A percentile compares a stretch with the other conserved stretches of the same genome.
Conservation (phyloP, 2,329 filamentous ascomycete genomes). For the Stromatinia cepivora region DNA sequence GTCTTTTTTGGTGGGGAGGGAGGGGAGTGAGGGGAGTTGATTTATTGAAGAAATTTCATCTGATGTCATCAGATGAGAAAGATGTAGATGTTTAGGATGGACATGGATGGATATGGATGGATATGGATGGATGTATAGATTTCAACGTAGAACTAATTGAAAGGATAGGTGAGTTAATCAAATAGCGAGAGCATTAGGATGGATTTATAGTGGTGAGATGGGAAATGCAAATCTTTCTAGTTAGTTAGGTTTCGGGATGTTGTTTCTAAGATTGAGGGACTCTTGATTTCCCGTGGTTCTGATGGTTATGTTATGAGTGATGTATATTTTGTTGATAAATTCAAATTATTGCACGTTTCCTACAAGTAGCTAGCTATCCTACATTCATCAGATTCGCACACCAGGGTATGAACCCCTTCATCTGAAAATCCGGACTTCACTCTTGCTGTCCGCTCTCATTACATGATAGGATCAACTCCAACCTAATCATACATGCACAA, state of each 20-base stretch:
- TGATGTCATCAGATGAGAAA: background rate
- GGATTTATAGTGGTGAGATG: too few relatives aligned
- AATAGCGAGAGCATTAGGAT: background rate
- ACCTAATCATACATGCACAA: background rate
- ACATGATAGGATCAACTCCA: background rate
- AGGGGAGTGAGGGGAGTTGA: background rate
- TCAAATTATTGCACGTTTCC: background rate
- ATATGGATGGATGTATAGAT: background rate
- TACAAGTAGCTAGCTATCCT: slow-evolving; percentile 4
- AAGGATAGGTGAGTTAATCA: background rate
- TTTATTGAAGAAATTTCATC: background rate
- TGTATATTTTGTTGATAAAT: background rate
- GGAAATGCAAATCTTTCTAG: background rate
- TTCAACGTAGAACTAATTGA: too few relatives aligned
- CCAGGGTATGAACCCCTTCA: too few relatives aligned
- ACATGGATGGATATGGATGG: background rate
- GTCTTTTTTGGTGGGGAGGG: too few relatives aligned
- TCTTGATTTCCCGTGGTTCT: background rate
- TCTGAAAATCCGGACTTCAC: background rate
- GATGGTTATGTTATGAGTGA: background rate
- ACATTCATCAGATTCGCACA: background rate
- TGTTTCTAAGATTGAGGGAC: background rate
- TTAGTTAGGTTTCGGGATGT: background rate
- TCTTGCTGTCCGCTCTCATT: background rate
- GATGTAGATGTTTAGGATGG: background rate